phyloP scores from a whole-genome alignment of 768 basidiomycete genomes.

The Psilocybe sp. region DNA sequence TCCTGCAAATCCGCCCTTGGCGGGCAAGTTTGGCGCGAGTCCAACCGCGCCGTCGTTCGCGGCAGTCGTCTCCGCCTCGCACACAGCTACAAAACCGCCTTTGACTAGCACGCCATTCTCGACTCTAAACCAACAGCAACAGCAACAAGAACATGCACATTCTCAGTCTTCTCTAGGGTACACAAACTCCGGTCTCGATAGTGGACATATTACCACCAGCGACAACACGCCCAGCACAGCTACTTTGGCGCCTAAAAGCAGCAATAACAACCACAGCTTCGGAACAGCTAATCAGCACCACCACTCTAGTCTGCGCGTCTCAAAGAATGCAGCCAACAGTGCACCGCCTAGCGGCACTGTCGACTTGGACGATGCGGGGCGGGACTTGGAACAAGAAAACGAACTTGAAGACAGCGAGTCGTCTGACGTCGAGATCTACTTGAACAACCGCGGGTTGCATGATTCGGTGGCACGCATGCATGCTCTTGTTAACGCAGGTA shows the following conservation, averaged over 20 bases:
- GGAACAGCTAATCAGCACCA: not conserved
- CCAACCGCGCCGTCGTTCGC: constrained; percentile 13
- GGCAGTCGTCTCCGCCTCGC: constrained; percentile 11
- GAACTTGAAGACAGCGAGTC: constrained; percentile 19
- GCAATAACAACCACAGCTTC: not conserved
- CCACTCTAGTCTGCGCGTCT: not conserved
- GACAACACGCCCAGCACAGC: not conserved
- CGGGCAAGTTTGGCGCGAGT: constrained; percentile 7
- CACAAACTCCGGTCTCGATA: constrained; percentile 1
- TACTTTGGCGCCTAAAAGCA: not conserved
- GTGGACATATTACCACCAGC: not conserved
- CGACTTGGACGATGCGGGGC: constrained; percentile 5
- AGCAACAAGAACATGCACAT: constrained; percentile 18
- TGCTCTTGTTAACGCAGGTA: constrained; percentile 15
- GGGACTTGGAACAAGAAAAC: constrained; percentile 5
- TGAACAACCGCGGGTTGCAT: constrained; percentile 29
- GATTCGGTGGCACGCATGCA: constrained; percentile 25
- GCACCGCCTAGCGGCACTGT: constrained; percentile 2
- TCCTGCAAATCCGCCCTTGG: not conserved
- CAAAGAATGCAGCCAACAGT: not conserved
- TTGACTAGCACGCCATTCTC: constrained; percentile 5
- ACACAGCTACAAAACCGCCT: constrained; percentile 10
- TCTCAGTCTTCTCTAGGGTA: constrained; percentile 3
- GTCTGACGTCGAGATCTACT: constrained; percentile 34
- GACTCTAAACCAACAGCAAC: constrained; percentile 7